Base-by-base conservation (phyloP, 805 yeast genomes). In the Zygosaccharomyces pseudorouxii region DNA sequence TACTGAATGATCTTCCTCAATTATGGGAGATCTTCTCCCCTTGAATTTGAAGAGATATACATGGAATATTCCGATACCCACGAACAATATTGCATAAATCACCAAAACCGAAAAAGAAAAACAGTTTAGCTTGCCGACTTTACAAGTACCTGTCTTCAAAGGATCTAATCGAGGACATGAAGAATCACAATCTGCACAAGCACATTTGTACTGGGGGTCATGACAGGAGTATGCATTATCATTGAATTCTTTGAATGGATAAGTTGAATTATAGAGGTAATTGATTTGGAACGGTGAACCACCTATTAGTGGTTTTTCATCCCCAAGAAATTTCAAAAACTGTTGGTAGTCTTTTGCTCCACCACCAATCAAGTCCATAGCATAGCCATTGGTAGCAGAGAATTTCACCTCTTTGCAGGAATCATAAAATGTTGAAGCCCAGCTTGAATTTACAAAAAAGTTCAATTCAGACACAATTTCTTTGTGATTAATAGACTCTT, bases 321-420 rank as follows among this genome's bases (percentile, higher is more conserved):
- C 98, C 10, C 98, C 98, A 45, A 93, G 68, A 61, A 92, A 93
- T 68, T 89, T 86, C 55, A 92, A 71, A 62, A 92, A 92, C 47
- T 80, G 80, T 28, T 72, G 57, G 64, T 80, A 86, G 57, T 82
- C 79, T 47, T 74, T 76, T 2, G 98, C 97, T 1, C 98, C 98
- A n/a, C 99, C 99, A 6, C 99, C 99, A 37, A 92, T 83, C 36
- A 92, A 74, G 63, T 92, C 98, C 97, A 92, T 89, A 8, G 97
- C 98, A 59, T 78, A 87, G 2, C 97, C 97, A 66, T 90, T 92
- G 2, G 97, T 89, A 6, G 97, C 96, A 3, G 92, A 81, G 65
- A 93, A 90, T 68, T 92, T 89, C 63, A 92, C 84, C 53, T 83
- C 81, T 57, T 86, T 86, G 70, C 99, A 92, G 1, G 96, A 87